Evolutionary conservation across 2,329 filamentous ascomycete species (phyloP).

Genomic region (Aspergillus japonicus): DNA sequence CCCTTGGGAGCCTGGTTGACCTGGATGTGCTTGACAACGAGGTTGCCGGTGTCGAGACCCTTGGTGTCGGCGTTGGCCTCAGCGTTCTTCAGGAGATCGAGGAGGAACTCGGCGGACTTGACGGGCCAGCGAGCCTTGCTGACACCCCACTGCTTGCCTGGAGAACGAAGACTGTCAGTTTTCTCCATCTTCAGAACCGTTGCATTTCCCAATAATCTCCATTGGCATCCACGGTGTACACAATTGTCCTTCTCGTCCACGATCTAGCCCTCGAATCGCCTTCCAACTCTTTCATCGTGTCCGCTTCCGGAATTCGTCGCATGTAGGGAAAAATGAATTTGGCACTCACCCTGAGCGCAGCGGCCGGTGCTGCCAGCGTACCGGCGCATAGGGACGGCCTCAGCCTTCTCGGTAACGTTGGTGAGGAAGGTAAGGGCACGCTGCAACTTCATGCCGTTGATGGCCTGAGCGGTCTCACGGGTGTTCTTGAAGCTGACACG

Average conservation of each 20-base stretch:
- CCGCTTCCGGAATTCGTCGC: conserved; percentile 4
- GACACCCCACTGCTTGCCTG: conserved; percentile 99
- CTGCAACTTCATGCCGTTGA: conserved; percentile 98
- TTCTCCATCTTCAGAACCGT: not conserved
- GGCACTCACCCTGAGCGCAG: conserved; percentile 91
- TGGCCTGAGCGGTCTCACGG: conserved; percentile 97
- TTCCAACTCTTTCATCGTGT: not conserved
- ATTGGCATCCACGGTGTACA: not conserved
- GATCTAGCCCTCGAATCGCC: conserved; percentile 4
- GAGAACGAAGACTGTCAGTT: conserved; percentile 18
- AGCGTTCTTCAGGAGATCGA: conserved; percentile 95
- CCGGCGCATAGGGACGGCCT: conserved; percentile 97
- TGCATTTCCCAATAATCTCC: not conserved
- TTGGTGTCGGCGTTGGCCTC: conserved; percentile 97
- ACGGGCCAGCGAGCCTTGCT: conserved; percentile 97
- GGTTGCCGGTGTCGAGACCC: conserved; percentile 94
- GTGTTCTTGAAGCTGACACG: conserved; percentile 99
- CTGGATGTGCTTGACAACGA: conserved; percentile 99
- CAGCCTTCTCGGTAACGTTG: conserved; percentile 95
- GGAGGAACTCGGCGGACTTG: conserved; percentile 98
- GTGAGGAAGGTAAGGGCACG: conserved; percentile 95
- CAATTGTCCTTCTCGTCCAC: not conserved
- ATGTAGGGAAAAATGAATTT: conserved; percentile 16
- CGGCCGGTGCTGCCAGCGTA: conserved; percentile 95
- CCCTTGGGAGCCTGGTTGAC: conserved; percentile 99